Evolutionary conservation across 2,329 filamentous ascomycete genomes (phyloP).

Genomic region (Paecilomyces dactylethromorphus): DNA sequence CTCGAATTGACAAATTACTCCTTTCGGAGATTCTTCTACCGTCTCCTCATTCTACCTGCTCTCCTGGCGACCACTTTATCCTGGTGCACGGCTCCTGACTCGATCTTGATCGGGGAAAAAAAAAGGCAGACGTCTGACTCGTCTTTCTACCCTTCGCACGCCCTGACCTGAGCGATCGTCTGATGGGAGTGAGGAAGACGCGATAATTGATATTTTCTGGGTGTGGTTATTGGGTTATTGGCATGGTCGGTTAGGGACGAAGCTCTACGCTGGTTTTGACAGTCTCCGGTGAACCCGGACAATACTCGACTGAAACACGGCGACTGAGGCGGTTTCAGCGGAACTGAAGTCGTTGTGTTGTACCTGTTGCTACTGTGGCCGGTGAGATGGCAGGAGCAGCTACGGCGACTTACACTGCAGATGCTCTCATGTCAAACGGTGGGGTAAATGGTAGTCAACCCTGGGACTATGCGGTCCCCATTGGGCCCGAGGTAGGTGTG

Average conservation of each 20-base stretch:
- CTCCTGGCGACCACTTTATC: slow-evolving; percentile 3
- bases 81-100: neutral
- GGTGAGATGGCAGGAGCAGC: slow-evolving; percentile 35
- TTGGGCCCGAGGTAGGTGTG: slow-evolving; percentile 28
- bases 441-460: slow-evolving; percentile 24
- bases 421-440: slow-evolving; percentile 31
- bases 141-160: neutral
- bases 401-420: slow-evolving; percentile 31
- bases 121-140: neutral
- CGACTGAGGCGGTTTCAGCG: slow-evolving; percentile 21
- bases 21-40: slow-evolving; percentile 19
- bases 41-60: slow-evolving; percentile 12
- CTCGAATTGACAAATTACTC: slow-evolving; percentile 27
- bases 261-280: neutral
- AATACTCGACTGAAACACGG: neutral
- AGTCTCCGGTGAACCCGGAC: neutral
- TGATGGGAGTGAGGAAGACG: neutral
- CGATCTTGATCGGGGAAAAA: neutral
- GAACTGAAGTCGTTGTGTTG: slow-evolving; percentile 17
- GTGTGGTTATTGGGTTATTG: neutral
- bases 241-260: neutral
- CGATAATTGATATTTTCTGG: slow-evolving; percentile 1
- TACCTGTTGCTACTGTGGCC: slow-evolving; percentile 9
- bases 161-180: neutral
- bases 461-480: slow-evolving; percentile 34